These are phyloP conservation scores for Zychaea mexicana DNA, from an alignment of 371 early-diverging fungal species.

Conservation along the genomic window DNA sequence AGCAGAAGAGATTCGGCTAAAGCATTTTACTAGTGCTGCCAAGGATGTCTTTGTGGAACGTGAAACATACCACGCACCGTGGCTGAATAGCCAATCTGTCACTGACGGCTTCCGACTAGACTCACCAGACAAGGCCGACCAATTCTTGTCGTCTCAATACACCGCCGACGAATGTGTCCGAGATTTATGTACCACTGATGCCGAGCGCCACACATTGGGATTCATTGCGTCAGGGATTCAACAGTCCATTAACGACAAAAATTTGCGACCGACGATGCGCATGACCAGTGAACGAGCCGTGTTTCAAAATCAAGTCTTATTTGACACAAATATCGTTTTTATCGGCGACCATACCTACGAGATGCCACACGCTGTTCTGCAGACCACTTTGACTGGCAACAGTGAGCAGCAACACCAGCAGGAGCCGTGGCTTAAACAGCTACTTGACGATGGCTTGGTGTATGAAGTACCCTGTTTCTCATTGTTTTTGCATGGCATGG, in stretches of 20 bases:
- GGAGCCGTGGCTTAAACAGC: constrained; percentile 82
- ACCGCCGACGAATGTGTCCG: constrained; percentile 64
- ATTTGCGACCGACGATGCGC: constrained; percentile 76
- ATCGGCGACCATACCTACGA: constrained; percentile 70
- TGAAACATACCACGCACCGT: constrained; percentile 77
- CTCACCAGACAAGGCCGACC: constrained; percentile 55
- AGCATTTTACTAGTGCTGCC: constrained; percentile 78
- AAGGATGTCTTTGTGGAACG: constrained; percentile 41
- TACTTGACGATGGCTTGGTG: constrained; percentile 84
- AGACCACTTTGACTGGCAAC: constrained; percentile 48
- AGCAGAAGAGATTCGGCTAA: constrained; percentile 84
- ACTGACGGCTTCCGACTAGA: constrained; percentile 51
- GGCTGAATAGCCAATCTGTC: constrained; percentile 90
- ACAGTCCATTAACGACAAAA: constrained; percentile 61
- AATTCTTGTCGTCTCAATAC: constrained; percentile 72
- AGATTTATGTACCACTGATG: not conserved
- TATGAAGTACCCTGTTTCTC: constrained; percentile 96
- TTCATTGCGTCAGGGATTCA: constrained; percentile 74
- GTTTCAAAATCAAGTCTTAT: constrained; percentile 81
- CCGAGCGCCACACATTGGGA: not conserved
- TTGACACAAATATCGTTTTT: constrained; percentile 94
- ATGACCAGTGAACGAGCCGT: constrained; percentile 94
- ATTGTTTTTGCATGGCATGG: constrained; percentile 94
- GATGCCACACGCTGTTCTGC: constrained; percentile 18
- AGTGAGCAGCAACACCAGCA: constrained; percentile 82